phyloP scores from a whole-genome alignment of 2,329 filamentous ascomycete species.

The Stachybotrys chlorohalonatus region DNA sequence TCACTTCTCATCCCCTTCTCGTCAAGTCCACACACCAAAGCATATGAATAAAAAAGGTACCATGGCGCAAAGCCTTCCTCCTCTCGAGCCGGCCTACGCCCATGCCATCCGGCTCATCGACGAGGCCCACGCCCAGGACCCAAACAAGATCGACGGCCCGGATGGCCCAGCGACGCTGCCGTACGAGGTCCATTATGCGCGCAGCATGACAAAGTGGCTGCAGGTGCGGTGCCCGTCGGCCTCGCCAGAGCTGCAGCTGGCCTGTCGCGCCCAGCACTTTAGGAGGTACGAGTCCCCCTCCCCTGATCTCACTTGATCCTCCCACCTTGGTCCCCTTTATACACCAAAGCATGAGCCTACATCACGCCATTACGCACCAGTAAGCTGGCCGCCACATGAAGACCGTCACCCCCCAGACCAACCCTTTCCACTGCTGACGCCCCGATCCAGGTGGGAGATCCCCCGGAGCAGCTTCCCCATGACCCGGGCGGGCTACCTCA shows the following conservation, averaged over 20 bases:
- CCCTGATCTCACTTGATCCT: neutral
- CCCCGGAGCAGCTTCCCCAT: conserved; percentile 64
- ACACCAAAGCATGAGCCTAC: too few species aligned
- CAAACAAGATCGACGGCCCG: conserved; percentile 28
- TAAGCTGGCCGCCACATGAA: too few species aligned
- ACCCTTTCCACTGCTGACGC: neutral
- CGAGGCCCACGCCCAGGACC: conserved; percentile 40
- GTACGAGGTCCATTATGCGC: conserved; percentile 76
- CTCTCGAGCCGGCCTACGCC: conserved; percentile 28
- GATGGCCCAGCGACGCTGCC: conserved; percentile 40
- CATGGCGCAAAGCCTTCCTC: conserved; percentile 10
- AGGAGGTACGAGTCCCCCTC: conserved; percentile 36
- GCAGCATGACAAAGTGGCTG: conserved; percentile 71
- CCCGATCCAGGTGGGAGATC: conserved; percentile 59
- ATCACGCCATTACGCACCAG: too few species aligned
- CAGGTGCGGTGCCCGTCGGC: conserved; percentile 48
- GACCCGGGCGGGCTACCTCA: conserved; percentile 67
- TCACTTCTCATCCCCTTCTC: neutral
- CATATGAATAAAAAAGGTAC: neutral
- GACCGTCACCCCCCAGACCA: too few species aligned
- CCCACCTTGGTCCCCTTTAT: too few species aligned
- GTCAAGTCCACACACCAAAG: too few species aligned
- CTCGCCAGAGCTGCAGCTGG: conserved; percentile 59
- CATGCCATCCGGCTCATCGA: conserved; percentile 62
- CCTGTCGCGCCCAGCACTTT: conserved; percentile 79